phyloP scores from a whole-genome alignment of 495 filamentous ascomycete species.

The Parmelia sp. region DNA sequence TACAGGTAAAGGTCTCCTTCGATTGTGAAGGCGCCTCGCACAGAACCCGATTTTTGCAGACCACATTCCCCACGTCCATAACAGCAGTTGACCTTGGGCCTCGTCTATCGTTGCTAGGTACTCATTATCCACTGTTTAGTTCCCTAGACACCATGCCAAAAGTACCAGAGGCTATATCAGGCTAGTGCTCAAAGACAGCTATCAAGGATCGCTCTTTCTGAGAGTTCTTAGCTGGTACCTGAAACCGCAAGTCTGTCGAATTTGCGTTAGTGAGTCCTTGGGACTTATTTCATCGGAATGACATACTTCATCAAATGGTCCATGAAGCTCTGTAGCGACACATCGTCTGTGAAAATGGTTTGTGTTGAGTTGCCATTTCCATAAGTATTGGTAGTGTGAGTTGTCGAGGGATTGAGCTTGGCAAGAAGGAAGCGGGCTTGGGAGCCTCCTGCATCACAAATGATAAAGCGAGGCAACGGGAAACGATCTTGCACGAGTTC shows the following conservation, averaged over 20 bases:
- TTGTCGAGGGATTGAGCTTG: constrained; percentile 97
- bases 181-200: background rate
- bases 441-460: constrained; percentile 96
- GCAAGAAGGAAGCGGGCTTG: constrained; percentile 96
- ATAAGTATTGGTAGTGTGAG: constrained; percentile 81
- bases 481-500: constrained; percentile 97
- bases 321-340: constrained; percentile 98
- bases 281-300: background rate
- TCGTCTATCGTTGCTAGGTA: background rate
- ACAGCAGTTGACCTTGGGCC: background rate
- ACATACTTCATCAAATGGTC: constrained; percentile 98
- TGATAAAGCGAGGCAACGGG: constrained; percentile 95
- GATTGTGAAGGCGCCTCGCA: background rate
- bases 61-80: background rate
- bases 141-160: background rate
- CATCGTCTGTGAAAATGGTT: constrained; percentile 99
- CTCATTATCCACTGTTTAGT: too few species aligned
- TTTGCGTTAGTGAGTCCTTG: constrained; percentile 31
- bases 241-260: constrained; percentile 53
- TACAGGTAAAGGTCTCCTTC: background rate
- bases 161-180: background rate
- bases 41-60: background rate
- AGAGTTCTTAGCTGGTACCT: constrained; percentile 45
- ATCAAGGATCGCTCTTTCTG: background rate
- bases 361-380: constrained; percentile 90